Conservation (phyloP, 225 moss, liverwort and hornwort species). For the Climacium dendroides region DNA sequence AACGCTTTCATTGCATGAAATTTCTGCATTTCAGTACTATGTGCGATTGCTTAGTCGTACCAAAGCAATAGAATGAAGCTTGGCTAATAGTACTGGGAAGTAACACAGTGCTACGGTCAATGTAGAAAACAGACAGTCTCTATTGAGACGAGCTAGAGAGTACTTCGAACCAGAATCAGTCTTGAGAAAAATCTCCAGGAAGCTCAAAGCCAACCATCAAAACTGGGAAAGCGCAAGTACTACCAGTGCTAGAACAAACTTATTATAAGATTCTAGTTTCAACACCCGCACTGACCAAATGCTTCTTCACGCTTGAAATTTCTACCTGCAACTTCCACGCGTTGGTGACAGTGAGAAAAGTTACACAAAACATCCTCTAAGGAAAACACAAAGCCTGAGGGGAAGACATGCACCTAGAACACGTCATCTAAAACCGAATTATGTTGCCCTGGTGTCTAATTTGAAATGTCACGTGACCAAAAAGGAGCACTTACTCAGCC, state of each 20-base stretch:
- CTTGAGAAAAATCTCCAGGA: not conserved
- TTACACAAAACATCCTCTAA: not conserved
- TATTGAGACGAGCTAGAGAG: not conserved
- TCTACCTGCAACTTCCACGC: slow-evolving; percentile 42
- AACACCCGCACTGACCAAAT: slow-evolving; percentile 61
- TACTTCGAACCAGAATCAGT: not conserved
- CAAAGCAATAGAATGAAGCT: not conserved
- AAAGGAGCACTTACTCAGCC: not conserved
- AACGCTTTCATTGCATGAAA: slow-evolving; percentile 10
- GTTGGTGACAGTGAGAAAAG: not conserved
- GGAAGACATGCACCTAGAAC: not conserved
- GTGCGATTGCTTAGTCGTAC: not conserved
- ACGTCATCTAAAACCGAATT: not conserved
- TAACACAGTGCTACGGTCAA: not conserved
- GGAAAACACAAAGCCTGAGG: not conserved
- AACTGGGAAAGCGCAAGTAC: not conserved
- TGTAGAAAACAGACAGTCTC: not conserved
- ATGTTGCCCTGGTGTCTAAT: not conserved
- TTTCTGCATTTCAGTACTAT: not conserved
- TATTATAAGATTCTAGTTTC: slow-evolving; percentile 58
- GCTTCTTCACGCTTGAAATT: slow-evolving; percentile 73
- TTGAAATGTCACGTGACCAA: not conserved
- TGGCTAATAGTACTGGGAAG: not conserved
- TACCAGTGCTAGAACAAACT: not conserved
- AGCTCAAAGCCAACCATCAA: not conserved